phyloP scores from a whole-genome alignment of 495 filamentous ascomycete species.

The Amphirosellinia nigrospora region DNA sequence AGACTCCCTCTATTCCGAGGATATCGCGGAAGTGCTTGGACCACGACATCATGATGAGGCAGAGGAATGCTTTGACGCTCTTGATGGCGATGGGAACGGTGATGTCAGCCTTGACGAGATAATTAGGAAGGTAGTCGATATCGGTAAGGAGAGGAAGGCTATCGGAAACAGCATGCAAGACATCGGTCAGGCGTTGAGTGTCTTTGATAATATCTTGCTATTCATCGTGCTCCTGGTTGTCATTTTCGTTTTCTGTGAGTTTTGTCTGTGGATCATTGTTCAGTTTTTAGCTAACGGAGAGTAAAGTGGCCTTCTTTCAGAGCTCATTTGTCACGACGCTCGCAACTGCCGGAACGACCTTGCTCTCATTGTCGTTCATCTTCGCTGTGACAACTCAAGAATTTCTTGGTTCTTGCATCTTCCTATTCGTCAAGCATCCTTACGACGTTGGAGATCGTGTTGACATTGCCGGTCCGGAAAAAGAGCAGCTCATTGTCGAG shows the following conservation, averaged over 20 bases:
- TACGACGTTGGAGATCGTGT: conserved; percentile 92
- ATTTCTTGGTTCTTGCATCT: conserved; percentile 94
- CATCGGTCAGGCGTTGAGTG: conserved; percentile 91
- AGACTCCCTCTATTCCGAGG: conserved; percentile 77
- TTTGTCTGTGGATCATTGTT: background rate
- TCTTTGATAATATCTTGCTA: conserved; percentile 83
- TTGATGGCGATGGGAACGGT: conserved; percentile 90
- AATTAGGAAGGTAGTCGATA: conserved; percentile 83
- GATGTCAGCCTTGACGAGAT: conserved; percentile 96
- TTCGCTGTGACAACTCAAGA: conserved; percentile 92
- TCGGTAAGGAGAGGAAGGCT: conserved; percentile 80
- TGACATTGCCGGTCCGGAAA: conserved; percentile 68
- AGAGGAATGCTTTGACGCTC: conserved; percentile 76
- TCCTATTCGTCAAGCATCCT: conserved; percentile 96
- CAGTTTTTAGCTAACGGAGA: conserved; percentile 33
- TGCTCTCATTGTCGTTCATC: conserved; percentile 92
- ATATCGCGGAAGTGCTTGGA: conserved; percentile 88
- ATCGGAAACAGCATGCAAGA: conserved; percentile 94
- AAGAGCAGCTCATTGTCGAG: conserved; percentile 80
- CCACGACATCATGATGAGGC: conserved; percentile 71
- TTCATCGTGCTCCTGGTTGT: conserved; percentile 79
- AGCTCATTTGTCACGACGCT: conserved; percentile 84
- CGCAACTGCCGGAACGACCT: conserved; percentile 90
- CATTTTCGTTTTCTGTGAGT: conserved; percentile 82
- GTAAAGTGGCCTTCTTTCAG: conserved; percentile 78